Percentiles rank a stretch among this genome's conserved stretches.
These are phyloP conservation scores for Penicillium thymicola DNA, from an alignment of 2,329 filamentous ascomycete genomes.

Conservation along the genomic window DNA sequence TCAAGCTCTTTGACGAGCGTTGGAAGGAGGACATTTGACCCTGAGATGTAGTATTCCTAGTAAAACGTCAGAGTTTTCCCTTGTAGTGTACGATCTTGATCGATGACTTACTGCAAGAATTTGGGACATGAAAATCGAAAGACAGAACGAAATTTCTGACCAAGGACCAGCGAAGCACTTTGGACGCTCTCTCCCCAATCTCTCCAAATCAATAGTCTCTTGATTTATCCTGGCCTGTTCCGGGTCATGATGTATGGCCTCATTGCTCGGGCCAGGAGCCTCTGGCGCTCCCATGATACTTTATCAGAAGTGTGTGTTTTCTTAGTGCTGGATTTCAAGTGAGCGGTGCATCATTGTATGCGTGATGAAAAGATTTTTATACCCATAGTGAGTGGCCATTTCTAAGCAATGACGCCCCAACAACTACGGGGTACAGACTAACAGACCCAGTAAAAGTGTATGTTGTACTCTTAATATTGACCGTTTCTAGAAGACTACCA, in stretches of 20 bases:
- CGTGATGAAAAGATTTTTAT: neutral
- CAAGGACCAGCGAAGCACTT: slow-evolving; percentile 51
- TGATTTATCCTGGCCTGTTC: slow-evolving; percentile 3
- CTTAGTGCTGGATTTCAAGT: neutral
- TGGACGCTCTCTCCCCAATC: slow-evolving; percentile 61
- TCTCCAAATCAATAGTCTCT: slow-evolving; percentile 48
- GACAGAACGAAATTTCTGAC: slow-evolving; percentile 62
- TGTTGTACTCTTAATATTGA: neutral
- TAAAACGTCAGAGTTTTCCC: neutral
- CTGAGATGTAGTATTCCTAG: slow-evolving; percentile 72
- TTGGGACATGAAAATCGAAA: slow-evolving; percentile 61
- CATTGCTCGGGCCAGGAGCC: neutral
- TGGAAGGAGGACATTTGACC: slow-evolving; percentile 68
- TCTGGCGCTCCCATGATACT: slow-evolving; percentile 1
- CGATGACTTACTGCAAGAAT: slow-evolving; percentile 52
- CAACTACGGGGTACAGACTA: neutral
- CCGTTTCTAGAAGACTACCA: slow-evolving; percentile 2
- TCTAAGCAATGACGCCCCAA: slow-evolving; percentile 7
- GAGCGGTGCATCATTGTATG: neutral
- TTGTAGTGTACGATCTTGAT: neutral
- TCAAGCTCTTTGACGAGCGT: slow-evolving; percentile 59
- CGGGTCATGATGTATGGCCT: neutral
- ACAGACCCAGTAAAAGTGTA: neutral
- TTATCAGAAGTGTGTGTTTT: neutral
- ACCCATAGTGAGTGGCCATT: neutral